These are phyloP conservation scores for Boletus subcaerulescens DNA, from an alignment of 768 basidiomycete species.

Conservation along the genomic window DNA sequence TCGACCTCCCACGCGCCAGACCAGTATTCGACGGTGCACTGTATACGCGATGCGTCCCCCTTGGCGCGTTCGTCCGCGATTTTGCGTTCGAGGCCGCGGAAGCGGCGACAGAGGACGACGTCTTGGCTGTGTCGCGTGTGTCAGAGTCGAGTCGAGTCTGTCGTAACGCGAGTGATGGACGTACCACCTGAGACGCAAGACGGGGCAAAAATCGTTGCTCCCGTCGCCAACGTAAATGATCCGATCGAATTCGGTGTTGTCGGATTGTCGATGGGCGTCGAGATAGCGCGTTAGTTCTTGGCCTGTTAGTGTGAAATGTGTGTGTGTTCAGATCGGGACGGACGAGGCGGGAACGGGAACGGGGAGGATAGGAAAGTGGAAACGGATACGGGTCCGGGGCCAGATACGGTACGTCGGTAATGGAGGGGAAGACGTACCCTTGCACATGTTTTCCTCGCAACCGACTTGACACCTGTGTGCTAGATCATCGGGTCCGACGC, in stretches of 20 bases:
- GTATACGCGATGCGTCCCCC: slow-evolving; percentile 59
- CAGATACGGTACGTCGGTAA: no score
- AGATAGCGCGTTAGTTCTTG: slow-evolving; percentile 89
- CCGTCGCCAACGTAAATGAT: slow-evolving; percentile 94
- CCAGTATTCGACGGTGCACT: slow-evolving; percentile 80
- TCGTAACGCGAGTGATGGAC: background rate
- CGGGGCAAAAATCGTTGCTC: slow-evolving; percentile 92
- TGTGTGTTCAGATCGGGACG: background rate
- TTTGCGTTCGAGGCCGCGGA: slow-evolving; percentile 74
- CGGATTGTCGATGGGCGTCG: slow-evolving; percentile 4
- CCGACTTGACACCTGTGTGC: slow-evolving; percentile 86
- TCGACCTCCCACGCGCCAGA: slow-evolving; percentile 96
- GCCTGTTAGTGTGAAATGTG: slow-evolving; percentile 43
- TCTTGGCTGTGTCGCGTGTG: slow-evolving; percentile 59
- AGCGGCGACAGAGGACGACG: slow-evolving; percentile 72
- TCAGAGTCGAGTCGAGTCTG: no score
- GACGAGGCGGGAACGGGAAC: no score
- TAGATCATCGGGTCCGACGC: slow-evolving; percentile 69
- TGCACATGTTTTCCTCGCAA: slow-evolving; percentile 98
- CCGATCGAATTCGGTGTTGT: slow-evolving; percentile 56
- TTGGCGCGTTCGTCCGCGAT: slow-evolving; percentile 56
- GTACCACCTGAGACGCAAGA: slow-evolving; percentile 74
- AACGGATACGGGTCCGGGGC: background rate
- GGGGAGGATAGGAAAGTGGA: background rate
- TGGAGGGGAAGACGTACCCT: slow-evolving; percentile 49